phyloP scores from a whole-genome alignment of 352 stramenopile genomes.

The Pythium utonaiense region DNA sequence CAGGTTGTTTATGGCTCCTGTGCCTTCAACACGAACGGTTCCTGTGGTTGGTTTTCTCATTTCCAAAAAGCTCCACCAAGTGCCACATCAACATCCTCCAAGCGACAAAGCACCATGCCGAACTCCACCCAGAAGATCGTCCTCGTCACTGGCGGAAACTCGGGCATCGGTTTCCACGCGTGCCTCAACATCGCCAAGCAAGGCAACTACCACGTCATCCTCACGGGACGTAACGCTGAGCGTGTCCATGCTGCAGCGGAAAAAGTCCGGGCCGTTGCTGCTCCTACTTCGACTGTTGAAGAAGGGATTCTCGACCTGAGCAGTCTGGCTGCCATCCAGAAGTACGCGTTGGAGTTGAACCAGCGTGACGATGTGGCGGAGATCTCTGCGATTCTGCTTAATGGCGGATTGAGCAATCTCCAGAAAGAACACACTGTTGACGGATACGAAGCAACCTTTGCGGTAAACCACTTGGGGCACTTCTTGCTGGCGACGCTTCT shows the following conservation, averaged over 20 bases:
- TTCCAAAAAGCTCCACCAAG: too few species aligned
- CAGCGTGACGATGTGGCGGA: constrained; percentile 22
- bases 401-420: constrained; percentile 28
- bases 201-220: constrained; percentile 30
- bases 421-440: constrained; percentile 25
- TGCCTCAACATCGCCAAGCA: constrained; percentile 26
- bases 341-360: constrained; percentile 20
- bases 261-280: constrained; percentile 18
- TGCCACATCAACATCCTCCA: neutral
- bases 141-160: constrained; percentile 36
- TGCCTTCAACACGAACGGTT: too few species aligned
- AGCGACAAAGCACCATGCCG: neutral
- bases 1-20: too few species aligned
- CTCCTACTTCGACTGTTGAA: constrained; percentile 19
- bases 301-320: constrained; percentile 30
- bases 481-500: constrained; percentile 39
- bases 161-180: constrained; percentile 32
- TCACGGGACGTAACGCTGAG: constrained; percentile 27
- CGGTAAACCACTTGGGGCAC: constrained; percentile 41
- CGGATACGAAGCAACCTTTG: constrained; percentile 39
- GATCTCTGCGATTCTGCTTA: constrained; percentile 37
- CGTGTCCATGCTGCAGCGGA: constrained; percentile 25
- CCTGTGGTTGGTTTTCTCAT: too few species aligned
- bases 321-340: constrained; percentile 27
- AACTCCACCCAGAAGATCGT: constrained; percentile 18